Percentiles rank a stretch among this genome's conserved stretches.
These are phyloP conservation scores for Neurospora tetraspora DNA, from an alignment of 495 filamentous ascomycete genomes.

Conservation along the genomic window DNA sequence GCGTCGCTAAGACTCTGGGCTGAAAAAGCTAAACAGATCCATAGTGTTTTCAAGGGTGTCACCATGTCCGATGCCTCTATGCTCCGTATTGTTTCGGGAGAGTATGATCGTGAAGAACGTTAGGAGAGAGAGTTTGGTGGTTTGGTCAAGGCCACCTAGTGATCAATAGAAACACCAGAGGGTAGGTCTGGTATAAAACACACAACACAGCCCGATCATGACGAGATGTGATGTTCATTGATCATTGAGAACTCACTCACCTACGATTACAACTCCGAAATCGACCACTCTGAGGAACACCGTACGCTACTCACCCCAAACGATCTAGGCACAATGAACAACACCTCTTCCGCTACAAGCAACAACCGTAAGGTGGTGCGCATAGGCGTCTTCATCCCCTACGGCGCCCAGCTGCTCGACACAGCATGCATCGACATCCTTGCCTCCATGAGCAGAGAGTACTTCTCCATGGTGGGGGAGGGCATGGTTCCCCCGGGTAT, in stretches of 20 bases:
- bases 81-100: neutral
- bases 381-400: slow-evolving; percentile 38
- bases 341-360: neutral
- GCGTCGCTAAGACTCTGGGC: neutral
- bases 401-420: slow-evolving; percentile 38
- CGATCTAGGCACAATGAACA: neutral
- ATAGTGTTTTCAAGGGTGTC: neutral
- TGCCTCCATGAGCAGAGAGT: slow-evolving; percentile 34
- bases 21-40: neutral
- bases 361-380: slow-evolving; percentile 11
- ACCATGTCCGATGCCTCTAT: neutral
- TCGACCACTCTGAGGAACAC: neutral
- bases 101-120: neutral
- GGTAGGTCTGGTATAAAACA: neutral
- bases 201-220: neutral
- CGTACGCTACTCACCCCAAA: neutral
- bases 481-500: slow-evolving; percentile 24
- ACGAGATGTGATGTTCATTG: neutral
- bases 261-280: neutral
- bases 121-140: no score
- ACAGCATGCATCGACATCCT: slow-evolving; percentile 39
- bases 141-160: neutral
- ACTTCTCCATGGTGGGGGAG: slow-evolving; percentile 20
- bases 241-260: neutral
- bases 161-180: neutral